phyloP scores from a whole-genome alignment of 2,329 filamentous ascomycete species.

The Cladosporium sp. region DNA sequence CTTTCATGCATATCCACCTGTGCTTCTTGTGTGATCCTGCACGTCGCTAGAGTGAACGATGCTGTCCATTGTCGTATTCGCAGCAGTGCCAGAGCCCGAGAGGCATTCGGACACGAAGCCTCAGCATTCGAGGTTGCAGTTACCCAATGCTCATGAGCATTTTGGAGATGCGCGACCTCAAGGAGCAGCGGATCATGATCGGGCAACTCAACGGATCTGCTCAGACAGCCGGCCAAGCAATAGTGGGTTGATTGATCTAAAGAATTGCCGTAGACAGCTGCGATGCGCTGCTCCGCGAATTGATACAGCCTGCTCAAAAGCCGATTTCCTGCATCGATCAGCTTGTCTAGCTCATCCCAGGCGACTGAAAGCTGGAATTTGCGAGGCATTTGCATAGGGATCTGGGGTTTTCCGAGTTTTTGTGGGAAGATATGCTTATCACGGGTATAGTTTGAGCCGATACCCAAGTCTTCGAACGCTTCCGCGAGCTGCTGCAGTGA shows the following conservation, averaged over 20 bases:
- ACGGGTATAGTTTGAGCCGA: neutral
- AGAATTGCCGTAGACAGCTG: neutral
- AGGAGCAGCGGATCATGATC: neutral
- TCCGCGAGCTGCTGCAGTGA: neutral
- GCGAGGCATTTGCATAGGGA: neutral
- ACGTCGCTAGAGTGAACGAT: neutral
- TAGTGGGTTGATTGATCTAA: neutral
- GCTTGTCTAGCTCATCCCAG: neutral
- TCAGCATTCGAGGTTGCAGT: neutral
- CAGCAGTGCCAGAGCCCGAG: neutral
- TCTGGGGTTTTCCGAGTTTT: neutral
- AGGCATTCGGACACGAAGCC: neutral
- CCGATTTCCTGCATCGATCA: neutral
- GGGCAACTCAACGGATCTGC: neutral
- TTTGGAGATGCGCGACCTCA: neutral
- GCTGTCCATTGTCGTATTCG: conserved; percentile 7
- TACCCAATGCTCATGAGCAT: neutral
- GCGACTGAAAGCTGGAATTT: neutral
- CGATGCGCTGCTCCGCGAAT: neutral
- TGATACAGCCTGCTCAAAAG: neutral
- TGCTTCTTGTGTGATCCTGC: neutral
- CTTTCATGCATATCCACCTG: neutral
- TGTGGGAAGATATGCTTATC: neutral
- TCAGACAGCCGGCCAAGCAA: neutral
- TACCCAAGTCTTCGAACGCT: neutral